Conservation (phyloP, 495 filamentous ascomycete genomes). For the Trichoderma reesei region DNA sequence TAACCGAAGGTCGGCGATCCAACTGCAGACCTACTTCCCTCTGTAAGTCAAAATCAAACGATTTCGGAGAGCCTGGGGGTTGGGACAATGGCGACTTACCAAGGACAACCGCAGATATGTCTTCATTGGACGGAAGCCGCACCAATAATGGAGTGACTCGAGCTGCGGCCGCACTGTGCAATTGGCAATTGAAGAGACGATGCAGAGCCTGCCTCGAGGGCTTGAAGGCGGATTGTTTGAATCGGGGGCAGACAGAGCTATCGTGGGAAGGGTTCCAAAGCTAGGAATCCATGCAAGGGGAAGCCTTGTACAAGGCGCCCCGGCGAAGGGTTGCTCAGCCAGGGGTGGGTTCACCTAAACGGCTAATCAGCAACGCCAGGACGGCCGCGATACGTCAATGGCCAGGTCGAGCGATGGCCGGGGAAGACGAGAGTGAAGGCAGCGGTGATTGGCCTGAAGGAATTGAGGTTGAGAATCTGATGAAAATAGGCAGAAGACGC, state of each 20-base stretch:
- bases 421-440: neutral
- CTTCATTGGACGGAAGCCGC: conserved; percentile 43
- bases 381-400: neutral
- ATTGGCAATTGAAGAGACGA: neutral
- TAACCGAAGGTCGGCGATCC: neutral
- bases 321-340: neutral
- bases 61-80: neutral
- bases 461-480: neutral
- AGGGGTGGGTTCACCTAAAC: neutral
- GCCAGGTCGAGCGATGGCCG: neutral
- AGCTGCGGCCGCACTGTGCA: neutral
- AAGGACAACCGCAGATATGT: conserved; percentile 35
- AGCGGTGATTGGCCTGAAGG: neutral
- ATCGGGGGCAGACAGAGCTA: neutral
- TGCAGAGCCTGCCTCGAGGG: neutral
- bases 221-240: neutral
- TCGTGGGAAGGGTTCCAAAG: neutral
- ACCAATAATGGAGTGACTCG: conserved; percentile 18
- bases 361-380: neutral
- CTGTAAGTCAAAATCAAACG: conserved; percentile 41
- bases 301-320: neutral
- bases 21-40: conserved; percentile 57
- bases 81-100: neutral
- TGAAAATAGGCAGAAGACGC: neutral
- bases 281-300: neutral